phyloP scores from a whole-genome alignment of 306 rosid genomes.

The Cicer cuneatum region DNA sequence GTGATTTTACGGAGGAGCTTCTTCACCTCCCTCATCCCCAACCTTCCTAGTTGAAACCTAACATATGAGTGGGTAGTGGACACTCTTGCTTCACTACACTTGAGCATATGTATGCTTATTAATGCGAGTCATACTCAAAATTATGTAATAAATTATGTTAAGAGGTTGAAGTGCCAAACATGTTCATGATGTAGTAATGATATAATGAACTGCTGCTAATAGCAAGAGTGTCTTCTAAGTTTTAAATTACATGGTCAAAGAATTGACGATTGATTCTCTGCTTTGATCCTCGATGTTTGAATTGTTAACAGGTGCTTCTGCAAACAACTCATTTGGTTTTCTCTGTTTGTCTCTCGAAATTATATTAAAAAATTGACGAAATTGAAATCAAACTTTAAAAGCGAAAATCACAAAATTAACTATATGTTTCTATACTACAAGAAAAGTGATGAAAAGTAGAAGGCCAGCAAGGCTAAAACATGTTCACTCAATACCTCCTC shows the following conservation, averaged over 20 bases:
- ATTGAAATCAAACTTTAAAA: constrained; percentile 17
- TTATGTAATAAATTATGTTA: too few species aligned
- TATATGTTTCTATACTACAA: not conserved
- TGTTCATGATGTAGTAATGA: too few species aligned
- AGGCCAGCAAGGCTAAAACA: constrained; percentile 7
- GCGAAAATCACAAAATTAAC: not conserved
- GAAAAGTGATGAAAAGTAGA: not conserved
- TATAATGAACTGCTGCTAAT: not conserved
- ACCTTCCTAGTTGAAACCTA: too few species aligned
- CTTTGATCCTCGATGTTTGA: constrained; percentile 4
- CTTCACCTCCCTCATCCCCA: too few species aligned
- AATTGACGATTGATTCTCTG: constrained; percentile 3
- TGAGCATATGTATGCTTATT: too few species aligned
- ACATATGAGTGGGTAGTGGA: too few species aligned
- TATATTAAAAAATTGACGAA: constrained; percentile 19
- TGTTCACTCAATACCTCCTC: not conserved
- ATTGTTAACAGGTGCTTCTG: constrained; percentile 1
- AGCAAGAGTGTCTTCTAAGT: constrained; percentile 11
- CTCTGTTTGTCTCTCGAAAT: constrained; percentile 27
- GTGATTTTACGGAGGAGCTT: too few species aligned
- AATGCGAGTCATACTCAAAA: too few species aligned
- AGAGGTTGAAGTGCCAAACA: too few species aligned
- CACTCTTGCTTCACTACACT: too few species aligned
- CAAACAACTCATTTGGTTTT: constrained; percentile 9
- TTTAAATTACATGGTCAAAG: not conserved